These are phyloP conservation scores for Chalaropsis ovoidea DNA, from an alignment of 2,329 filamentous ascomycete genomes.

Conservation along the genomic window DNA sequence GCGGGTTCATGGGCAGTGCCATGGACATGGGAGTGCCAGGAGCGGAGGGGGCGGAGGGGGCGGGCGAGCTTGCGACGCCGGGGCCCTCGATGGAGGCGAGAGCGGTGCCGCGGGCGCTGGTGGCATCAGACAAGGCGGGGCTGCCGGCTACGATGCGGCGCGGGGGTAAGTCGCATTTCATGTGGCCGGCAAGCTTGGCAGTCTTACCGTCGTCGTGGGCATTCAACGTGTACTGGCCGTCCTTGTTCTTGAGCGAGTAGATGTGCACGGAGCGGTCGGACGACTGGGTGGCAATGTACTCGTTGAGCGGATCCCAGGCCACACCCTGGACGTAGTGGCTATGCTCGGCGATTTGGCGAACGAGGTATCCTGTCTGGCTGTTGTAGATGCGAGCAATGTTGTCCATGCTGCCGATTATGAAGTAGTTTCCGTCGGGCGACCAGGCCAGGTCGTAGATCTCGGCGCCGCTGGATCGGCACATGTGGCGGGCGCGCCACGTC, in stretches of 20 bases:
- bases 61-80: constrained; percentile 63
- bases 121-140: constrained; percentile 52
- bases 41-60: constrained; percentile 80
- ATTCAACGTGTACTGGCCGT: constrained; percentile 77
- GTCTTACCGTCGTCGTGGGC: constrained; percentile 53
- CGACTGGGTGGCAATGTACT: constrained; percentile 95
- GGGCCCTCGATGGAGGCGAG: constrained; percentile 46
- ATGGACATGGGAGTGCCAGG: constrained; percentile 88
- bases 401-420: constrained; percentile 99
- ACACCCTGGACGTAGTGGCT: constrained; percentile 98
- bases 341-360: constrained; percentile 92
- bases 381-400: constrained; percentile 97
- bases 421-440: constrained; percentile 93
- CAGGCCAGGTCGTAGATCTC: constrained; percentile 98
- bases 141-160: constrained; percentile 84
- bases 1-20: constrained; percentile 90
- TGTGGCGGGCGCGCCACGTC: constrained; percentile 91
- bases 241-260: constrained; percentile 90
- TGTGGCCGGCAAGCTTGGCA: constrained; percentile 67
- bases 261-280: constrained; percentile 97
- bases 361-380: constrained; percentile 63
- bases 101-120: constrained; percentile 12
- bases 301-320: constrained; percentile 94
- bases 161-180: constrained; percentile 80
- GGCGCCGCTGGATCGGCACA: constrained; percentile 88